A percentile compares a stretch with the other conserved stretches of the same genome.
These are phyloP conservation scores for Golubevia pallescens DNA, from an alignment of 1,284 basidiomycete species.

Conservation along the genomic window DNA sequence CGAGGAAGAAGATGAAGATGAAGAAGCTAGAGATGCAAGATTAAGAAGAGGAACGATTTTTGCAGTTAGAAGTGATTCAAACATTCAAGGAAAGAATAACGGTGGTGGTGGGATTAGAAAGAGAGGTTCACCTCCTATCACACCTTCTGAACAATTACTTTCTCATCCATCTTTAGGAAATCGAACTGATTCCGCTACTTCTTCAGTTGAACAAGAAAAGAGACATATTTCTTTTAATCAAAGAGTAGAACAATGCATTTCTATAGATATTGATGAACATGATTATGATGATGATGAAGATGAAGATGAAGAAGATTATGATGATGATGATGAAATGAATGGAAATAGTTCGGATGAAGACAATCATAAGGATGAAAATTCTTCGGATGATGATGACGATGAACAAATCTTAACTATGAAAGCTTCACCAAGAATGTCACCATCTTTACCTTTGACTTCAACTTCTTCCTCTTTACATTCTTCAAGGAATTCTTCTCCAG, in stretches of 20 bases:
- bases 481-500: slow-evolving; percentile 9
- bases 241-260: slow-evolving; percentile 60
- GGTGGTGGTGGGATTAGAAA: background rate
- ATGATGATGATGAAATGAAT: slow-evolving; percentile 38
- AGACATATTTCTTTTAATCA: slow-evolving; percentile 63
- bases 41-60: slow-evolving; percentile 24
- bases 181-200: too few species aligned
- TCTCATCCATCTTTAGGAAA: too few species aligned
- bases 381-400: slow-evolving; percentile 5
- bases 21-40: slow-evolving; percentile 14
- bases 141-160: too few species aligned
- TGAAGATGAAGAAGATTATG: slow-evolving; percentile 22
- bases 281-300: slow-evolving; percentile 39
- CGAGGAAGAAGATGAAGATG: slow-evolving; percentile 20
- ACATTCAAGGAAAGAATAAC: slow-evolving; percentile 23
- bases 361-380: background rate
- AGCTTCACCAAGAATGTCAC: slow-evolving; percentile 22
- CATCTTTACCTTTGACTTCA: slow-evolving; percentile 1
- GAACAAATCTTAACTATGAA: slow-evolving; percentile 11
- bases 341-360: background rate
- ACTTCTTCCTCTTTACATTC: background rate
- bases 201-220: slow-evolving; percentile 9
- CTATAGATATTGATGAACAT: slow-evolving; percentile 34
- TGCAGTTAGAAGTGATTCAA: slow-evolving; percentile 41
- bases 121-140: too few species aligned